Evolutionary conservation across 2,329 filamentous ascomycete species (phyloP), one percentile per base, ranked within the genome.

Genomic region (Pseudocercospora macadamiae): DNA sequence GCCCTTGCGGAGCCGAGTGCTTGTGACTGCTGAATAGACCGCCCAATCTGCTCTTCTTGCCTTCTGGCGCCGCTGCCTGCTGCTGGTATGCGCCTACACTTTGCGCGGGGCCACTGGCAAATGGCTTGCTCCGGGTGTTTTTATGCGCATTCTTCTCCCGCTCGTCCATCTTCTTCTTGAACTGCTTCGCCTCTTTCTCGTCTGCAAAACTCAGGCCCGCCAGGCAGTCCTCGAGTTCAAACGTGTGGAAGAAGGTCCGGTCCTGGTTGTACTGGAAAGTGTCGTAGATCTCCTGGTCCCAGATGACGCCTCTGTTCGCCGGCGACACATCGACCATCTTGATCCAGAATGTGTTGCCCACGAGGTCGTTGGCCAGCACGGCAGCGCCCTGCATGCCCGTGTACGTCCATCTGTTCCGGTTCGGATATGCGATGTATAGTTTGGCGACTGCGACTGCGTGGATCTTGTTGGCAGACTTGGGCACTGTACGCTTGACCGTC

Each of bases 231-330:
- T 97, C 93, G 56, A 96, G 84, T 78, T 99, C 95, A 73, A 99
- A 99, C 4, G 91, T 92, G 77, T 97, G 93, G 78, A 99, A 99
- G 78, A 97, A 99, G 60, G 91, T 93, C 62, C 95, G 88, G 74
- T 99, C 95, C 73, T 97, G 93, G 77, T 97, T 96, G 81, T 97
- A 99, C 64, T 83, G 82, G 82, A 96, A 97, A 51, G 87, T 87
- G 68, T 99, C 93, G 78, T 96, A 99, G 69, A 99, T 91, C 77
- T 99, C 95, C 78, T 97, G 93, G 71, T 96, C 93, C 91, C 91
- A 97, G 70, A 97, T 89, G 51, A 97, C 92, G 58, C 93, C 93
- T 73, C 89, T 86, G 72, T 86, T 88, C 51, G 88, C 81, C 57
- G 91, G 83, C 88, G 92, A 97, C 57, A 99, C 87, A 75, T 99